A percentile compares a stretch with the other conserved stretches of the same genome.
Evolutionary conservation across 1,284 basidiomycete genomes (phyloP).

Genomic region (Ustilago lituana): DNA sequence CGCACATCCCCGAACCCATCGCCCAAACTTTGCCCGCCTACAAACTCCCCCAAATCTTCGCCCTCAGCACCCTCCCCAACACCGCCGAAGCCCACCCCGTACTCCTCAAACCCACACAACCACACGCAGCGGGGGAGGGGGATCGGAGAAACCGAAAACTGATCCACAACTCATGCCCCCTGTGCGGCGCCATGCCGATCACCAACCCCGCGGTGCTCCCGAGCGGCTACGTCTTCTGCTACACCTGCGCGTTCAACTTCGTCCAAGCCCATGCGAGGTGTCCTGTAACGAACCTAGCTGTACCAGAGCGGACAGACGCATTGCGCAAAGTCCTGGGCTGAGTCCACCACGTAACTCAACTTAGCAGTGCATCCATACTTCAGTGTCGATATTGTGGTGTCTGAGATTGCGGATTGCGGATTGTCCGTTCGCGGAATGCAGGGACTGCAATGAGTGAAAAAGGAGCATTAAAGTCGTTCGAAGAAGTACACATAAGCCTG

Average conservation of each 20-base stretch:
- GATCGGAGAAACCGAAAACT: too few species aligned
- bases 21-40: constrained; percentile 9
- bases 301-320: constrained; percentile 76
- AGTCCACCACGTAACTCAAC: constrained; percentile 1
- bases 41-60: constrained; percentile 25
- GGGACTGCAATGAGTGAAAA: background rate
- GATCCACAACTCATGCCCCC: constrained; percentile 81
- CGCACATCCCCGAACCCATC: background rate
- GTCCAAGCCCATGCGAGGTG: constrained; percentile 81
- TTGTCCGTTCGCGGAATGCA: too few species aligned
- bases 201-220: constrained; percentile 90
- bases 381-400: too few species aligned
- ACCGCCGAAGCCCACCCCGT: background rate
- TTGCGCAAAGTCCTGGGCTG: constrained; percentile 84
- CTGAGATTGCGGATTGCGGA: too few species aligned
- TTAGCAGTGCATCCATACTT: too few species aligned
- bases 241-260: constrained; percentile 86
- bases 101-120: constrained; percentile 41
- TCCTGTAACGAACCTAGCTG: constrained; percentile 83
- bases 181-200: constrained; percentile 77
- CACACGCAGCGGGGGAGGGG: background rate
- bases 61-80: constrained; percentile 15
- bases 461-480: constrained; percentile 18
- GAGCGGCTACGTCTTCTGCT: constrained; percentile 95
- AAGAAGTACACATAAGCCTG: constrained; percentile 61